These are phyloP conservation scores for Tuber brumale DNA, from an alignment of 495 filamentous ascomycete species.

Conservation along the genomic window DNA sequence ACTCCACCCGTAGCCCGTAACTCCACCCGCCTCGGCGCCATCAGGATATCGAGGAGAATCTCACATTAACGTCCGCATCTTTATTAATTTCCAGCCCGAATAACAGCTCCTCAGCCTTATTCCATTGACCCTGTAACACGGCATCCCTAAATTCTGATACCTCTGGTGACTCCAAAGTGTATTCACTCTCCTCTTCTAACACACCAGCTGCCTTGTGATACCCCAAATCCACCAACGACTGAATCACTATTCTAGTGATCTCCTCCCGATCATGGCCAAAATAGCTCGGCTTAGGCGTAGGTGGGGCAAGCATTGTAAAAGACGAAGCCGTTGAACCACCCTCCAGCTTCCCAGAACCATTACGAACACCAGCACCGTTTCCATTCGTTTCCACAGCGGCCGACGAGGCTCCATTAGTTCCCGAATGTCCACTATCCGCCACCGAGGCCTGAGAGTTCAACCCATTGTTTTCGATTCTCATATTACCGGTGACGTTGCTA, in stretches of 20 bases:
- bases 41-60: conserved; percentile 43
- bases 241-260: conserved; percentile 85
- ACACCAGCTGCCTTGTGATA: conserved; percentile 68
- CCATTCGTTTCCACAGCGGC: conserved; percentile 37
- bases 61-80: conserved; percentile 48
- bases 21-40: conserved; percentile 43
- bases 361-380: conserved; percentile 34
- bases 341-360: conserved; percentile 38
- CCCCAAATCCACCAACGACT: conserved; percentile 79
- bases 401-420: conserved; percentile 32
- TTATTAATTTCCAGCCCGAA: conserved; percentile 55
- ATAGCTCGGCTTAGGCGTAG: conserved; percentile 48
- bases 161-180: conserved; percentile 73
- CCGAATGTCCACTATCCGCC: conserved; percentile 17
- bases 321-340: conserved; percentile 38
- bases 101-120: conserved; percentile 73
- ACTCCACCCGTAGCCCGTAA: conserved; percentile 21
- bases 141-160: conserved; percentile 80
- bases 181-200: conserved; percentile 77
- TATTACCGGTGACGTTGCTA: conserved; percentile 33
- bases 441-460: conserved; percentile 32
- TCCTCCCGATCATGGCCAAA: conserved; percentile 89
- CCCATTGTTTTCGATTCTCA: conserved; percentile 39
- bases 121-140: conserved; percentile 75
- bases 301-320: conserved; percentile 40